These are phyloP conservation scores for Neonectria magnoliae DNA, from an alignment of 2,329 filamentous ascomycete species.

Conservation along the genomic window DNA sequence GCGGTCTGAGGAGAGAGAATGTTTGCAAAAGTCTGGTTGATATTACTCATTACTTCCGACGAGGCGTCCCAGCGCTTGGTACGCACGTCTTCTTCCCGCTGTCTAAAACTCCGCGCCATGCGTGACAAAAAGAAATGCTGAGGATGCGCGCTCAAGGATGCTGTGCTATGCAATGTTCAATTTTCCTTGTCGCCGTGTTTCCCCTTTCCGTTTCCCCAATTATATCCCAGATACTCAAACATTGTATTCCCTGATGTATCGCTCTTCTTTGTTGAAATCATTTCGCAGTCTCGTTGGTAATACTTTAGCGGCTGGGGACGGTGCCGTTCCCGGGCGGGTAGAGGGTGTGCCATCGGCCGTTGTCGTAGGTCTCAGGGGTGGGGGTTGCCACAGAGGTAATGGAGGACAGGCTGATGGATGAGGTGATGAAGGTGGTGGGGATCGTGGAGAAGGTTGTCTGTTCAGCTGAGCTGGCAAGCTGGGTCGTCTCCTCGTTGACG, in stretches of 20 bases:
- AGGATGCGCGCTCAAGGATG: slow-evolving; percentile 11
- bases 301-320: slow-evolving; percentile 19
- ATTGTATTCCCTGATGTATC: slow-evolving; percentile 3
- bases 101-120: slow-evolving; percentile 27
- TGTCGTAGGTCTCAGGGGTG: slow-evolving; percentile 48
- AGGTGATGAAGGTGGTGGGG: slow-evolving; percentile 20
- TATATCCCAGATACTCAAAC: slow-evolving; percentile 8
- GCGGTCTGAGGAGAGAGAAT: neutral
- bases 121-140: slow-evolving; percentile 19
- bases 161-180: slow-evolving; percentile 21
- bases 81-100: slow-evolving; percentile 37
- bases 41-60: slow-evolving; percentile 41
- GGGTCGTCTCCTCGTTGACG: neutral
- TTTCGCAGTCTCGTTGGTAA: neutral
- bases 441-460: slow-evolving; percentile 29
- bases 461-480: slow-evolving; percentile 7
- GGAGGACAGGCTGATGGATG: slow-evolving; percentile 9
- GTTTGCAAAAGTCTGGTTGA: slow-evolving; percentile 12
- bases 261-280: slow-evolving; percentile 17
- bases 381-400: slow-evolving; percentile 25
- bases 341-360: slow-evolving; percentile 58
- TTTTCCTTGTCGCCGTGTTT: slow-evolving; percentile 23
- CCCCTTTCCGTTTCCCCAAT: slow-evolving; percentile 4
- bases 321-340: slow-evolving; percentile 58
- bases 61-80: slow-evolving; percentile 56